Evolutionary conservation across 2,329 filamentous ascomycete genomes (phyloP), one percentile per base, ranked within the genome.

Genomic region (Myriosclerotinia curreyana): DNA sequence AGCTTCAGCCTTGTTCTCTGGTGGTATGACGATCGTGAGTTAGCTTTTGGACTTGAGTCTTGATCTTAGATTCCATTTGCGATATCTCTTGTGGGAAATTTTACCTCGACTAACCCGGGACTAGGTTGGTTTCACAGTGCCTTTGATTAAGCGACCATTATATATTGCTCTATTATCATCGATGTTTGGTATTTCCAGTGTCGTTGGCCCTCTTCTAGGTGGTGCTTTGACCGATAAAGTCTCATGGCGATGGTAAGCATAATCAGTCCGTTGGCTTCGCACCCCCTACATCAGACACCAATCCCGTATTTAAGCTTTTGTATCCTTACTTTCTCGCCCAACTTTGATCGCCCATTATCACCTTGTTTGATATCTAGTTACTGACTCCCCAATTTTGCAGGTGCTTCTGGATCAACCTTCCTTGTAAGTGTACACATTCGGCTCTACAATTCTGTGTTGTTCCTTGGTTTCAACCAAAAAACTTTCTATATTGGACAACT

Each of bases 171-270:
- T 69, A 8, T 36, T 76, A 15, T 72, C 71, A 9, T 71, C 69
- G 55, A 74, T 75, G 70, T 76, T 75, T 65, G 73, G 72, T 22
- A 72, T 75, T 22, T 69, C 72, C 11, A 70, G 71, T 34, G 70
- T 76, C 44, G 69, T 74, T 54, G 76, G 75, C 1, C 76, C 76
- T 5, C 66, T 78, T 1, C 63, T 78, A 1, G 76, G 76, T 34
- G 76, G 76, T 34, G 72, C 71, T 28, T 74, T 78, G 22, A 77
- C 74, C 0, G 71, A 77, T 62, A 74, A 75, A 0, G 76, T 79
- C 0, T 74, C 77, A 0, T 73, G 80, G 66, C 70, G 75, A 22
- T 79, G 78, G 71, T 58, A 36, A 48, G 42, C 20, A 25, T 36
- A 12, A 5, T 11, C 8, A 14, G 5, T 17, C 20, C 8, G 15